phyloP scores from a whole-genome alignment of 441 rosid species.

The Adansonia gregorii region DNA sequence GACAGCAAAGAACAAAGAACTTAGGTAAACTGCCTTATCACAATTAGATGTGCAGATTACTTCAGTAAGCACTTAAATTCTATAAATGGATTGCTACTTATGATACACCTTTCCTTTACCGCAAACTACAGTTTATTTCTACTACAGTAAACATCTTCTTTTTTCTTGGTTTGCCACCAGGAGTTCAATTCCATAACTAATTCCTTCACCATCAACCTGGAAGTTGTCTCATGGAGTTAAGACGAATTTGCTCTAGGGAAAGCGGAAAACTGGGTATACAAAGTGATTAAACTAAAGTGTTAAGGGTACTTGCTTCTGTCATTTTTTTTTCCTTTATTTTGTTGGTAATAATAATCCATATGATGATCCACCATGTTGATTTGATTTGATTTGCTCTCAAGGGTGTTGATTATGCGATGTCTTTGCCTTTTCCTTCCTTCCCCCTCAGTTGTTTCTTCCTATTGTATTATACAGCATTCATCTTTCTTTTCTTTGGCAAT shows the following conservation, averaged over 20 bases:
- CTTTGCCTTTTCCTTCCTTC: background rate
- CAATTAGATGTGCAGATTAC: background rate
- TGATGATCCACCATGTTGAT: slow-evolving; percentile 30
- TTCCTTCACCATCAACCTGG: slow-evolving; percentile 61
- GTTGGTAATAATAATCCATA: slow-evolving; percentile 34
- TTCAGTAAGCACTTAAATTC: too few relatives aligned
- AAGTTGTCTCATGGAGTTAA: slow-evolving; percentile 45
- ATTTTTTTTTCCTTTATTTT: slow-evolving; percentile 5
- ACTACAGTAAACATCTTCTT: background rate
- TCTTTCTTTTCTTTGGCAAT: background rate
- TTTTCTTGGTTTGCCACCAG: slow-evolving; percentile 35
- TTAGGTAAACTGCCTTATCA: slow-evolving; percentile 46
- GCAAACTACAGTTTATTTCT: background rate
- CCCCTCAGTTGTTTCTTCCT: background rate
- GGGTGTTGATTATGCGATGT: slow-evolving; percentile 12
- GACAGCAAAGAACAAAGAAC: slow-evolving; percentile 51
- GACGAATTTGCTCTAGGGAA: slow-evolving; percentile 45
- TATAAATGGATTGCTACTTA: too few relatives aligned
- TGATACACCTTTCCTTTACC: background rate
- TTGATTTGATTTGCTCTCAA: slow-evolving; percentile 9
- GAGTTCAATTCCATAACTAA: slow-evolving; percentile 76
- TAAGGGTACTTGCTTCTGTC: slow-evolving; percentile 22
- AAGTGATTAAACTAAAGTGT: slow-evolving; percentile 30
- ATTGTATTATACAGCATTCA: background rate
- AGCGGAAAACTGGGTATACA: slow-evolving; percentile 54